phyloP scores from a whole-genome alignment of 192 early-diverging fungal genomes.

The Podila minutissima region DNA sequence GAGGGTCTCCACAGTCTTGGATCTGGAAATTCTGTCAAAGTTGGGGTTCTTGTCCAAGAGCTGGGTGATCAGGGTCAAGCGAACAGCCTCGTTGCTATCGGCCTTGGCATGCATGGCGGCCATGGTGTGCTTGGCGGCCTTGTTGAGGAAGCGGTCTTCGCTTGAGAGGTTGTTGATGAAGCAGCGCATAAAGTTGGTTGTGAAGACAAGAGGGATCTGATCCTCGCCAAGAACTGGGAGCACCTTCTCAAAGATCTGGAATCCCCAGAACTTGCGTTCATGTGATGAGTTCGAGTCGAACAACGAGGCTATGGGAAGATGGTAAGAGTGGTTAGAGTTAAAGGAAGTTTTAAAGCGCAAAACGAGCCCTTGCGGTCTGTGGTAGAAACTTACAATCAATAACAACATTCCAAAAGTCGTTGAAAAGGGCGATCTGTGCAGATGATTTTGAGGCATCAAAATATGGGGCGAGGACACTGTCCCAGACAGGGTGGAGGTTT shows the following conservation, averaged over 20 bases:
- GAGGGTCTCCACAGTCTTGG: conserved; percentile 84
- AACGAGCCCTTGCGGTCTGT: background rate
- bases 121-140: conserved; percentile 79
- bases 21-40: conserved; percentile 75
- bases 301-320: conserved; percentile 61
- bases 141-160: conserved; percentile 80
- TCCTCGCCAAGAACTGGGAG: conserved; percentile 62
- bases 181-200: conserved; percentile 84
- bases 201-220: conserved; percentile 77
- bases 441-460: conserved; percentile 49
- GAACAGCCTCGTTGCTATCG: conserved; percentile 72
- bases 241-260: conserved; percentile 82
- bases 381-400: conserved; percentile 69
- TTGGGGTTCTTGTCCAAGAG: conserved; percentile 79
- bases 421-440: conserved; percentile 66
- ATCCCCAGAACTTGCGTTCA: conserved; percentile 91
- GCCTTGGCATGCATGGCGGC: conserved; percentile 65
- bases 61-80: conserved; percentile 82
- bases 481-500: conserved; percentile 86
- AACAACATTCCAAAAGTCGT: conserved; percentile 81
- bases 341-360: background rate
- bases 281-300: conserved; percentile 79
- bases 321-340: background rate
- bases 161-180: conserved; percentile 89
- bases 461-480: conserved; percentile 71